Evolutionary conservation across 345 rosid genomes (phyloP), one percentile per base, ranked within the genome.

Genomic region (Acer yangbiense): DNA sequence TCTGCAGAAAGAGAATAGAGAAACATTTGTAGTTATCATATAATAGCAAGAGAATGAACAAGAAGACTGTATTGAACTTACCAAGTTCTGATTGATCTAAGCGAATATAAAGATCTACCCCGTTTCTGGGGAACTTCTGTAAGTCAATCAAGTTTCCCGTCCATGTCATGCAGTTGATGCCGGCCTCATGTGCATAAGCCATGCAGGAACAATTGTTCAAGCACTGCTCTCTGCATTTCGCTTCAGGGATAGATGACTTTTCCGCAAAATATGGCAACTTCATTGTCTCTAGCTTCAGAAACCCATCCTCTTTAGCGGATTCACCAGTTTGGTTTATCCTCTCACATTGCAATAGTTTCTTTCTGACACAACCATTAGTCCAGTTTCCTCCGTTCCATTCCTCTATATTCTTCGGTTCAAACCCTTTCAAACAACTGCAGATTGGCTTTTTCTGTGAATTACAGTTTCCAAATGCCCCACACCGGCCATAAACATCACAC

Each of bases 361-460:
- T 81, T 67, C 92, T 89, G 6, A 69, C 75, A 69, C 97, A 89
- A 6, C 94, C 94, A 60, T 77, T 69, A 14, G 27, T 84, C 93
- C 90, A 90, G 12, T 83, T 86, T 52, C 87, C 71, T n/a, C 3
- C 35, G 0, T 4, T 58, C 93, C 93, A 90, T 73, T 88, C 90
- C 18, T 70, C 77, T n/a, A 3, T 3, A 16, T 78, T 81, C 58
- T 64, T 86, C 0, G 97, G 93, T 16, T 72, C 77, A 80, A 85
- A 90, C 39, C 97, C 91, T 80, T 46, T 78, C 32, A 88, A 39
- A 60, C 94, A 92, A 50, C 78, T 83, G 70, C 97, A 92, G 39
- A 83, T 85, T 7, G 86, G 85, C 21, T 74, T 46, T 12, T 57
- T 75, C 23, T 32, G 9, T 1, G 76, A 0, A n/a, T 75, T 17